Evolutionary conservation across 495 filamentous ascomycete genomes (phyloP), one percentile per base, ranked within the genome.

Genomic region (Tuber borchii): DNA sequence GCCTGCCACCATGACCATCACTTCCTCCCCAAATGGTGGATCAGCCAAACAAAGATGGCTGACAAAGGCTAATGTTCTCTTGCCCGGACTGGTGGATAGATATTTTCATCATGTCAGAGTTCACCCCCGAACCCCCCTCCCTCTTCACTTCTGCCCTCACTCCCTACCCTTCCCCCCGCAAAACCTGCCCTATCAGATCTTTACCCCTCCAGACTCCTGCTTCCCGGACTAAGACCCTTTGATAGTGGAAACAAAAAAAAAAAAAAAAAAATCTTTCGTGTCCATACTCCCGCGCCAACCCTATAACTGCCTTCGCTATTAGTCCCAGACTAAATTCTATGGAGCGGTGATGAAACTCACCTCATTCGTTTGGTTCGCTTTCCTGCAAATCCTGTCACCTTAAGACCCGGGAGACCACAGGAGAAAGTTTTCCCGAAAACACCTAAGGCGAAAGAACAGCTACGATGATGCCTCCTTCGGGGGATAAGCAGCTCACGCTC

Each of bases 401-500:
- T 79, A 72, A 76, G 56, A 43, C 71, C 44, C 42, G n/a, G 71
- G 74, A 71, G 26, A 16, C 7, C 56, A 34, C 56, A 19, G 14
- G 26, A 65, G 56, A 65, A 65, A 65, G 5, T 17, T 65, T 34
- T 65, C 56, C n/a, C 56, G 14, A 65, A 65, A 65, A 19, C 14
- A 65, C 14, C 14, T 0, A 65, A 31, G 26, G 12, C 16, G 56
- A 65, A 65, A 65, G 31, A 34, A 34, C 26, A 34, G 43, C 43
- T 65, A 22, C 12, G 10, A 74, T 39, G 37, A 78, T 81, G 73
- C 79, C 79, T 69, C 46, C 80, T 31, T 70, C 78, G 37, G 73
- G 76, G 45, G 79, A 83, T 61, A 82, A 82, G 70, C 80, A 81
- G 22, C 61, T 81, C 12, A 83, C 81, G 10, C 74, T 83, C 72